Evolutionary conservation across 805 yeast genomes (phyloP).

Genomic region (Spathaspora arborariae): DNA sequence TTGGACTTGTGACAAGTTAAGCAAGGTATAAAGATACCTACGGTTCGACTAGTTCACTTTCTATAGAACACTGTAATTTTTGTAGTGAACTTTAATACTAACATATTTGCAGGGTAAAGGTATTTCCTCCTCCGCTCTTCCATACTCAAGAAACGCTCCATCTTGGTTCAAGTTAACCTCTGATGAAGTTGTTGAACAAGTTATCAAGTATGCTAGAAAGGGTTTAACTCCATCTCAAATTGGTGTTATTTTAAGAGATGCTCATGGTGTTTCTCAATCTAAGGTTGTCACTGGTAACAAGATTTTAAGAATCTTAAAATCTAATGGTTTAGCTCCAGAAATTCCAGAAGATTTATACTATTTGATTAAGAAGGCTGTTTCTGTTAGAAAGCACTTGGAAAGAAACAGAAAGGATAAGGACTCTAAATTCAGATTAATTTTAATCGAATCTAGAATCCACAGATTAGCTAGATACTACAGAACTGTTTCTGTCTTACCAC

Average conservation of each 20-base stretch:
- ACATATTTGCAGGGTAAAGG: constrained; percentile 84
- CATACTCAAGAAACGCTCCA: constrained; percentile 98
- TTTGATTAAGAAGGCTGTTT: constrained; percentile 98
- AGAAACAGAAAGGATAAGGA: constrained; percentile 99
- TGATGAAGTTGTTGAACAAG: constrained; percentile 95
- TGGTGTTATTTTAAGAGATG: constrained; percentile 99
- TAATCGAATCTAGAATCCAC: constrained; percentile 99
- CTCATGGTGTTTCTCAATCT: constrained; percentile 99
- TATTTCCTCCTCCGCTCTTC: constrained; percentile 97
- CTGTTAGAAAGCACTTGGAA: constrained; percentile 99
- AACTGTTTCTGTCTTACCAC: constrained; percentile 98
- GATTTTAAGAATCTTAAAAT: constrained; percentile 97
- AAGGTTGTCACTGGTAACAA: constrained; percentile 98
- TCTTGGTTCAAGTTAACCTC: constrained; percentile 98
- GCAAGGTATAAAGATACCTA: background rate
- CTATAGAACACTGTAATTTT: too few relatives aligned
- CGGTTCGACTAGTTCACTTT: background rate
- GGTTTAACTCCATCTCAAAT: constrained; percentile 99
- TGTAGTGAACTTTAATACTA: constrained; percentile 28
- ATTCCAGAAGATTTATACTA: constrained; percentile 99
- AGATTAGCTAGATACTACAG: constrained; percentile 99
- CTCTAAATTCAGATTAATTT: constrained; percentile 99
- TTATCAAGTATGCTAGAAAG: constrained; percentile 99
- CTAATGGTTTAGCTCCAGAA: constrained; percentile 99
- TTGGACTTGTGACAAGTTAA: background rate